Percentiles rank a stretch among this genome's conserved stretches.
Conservation (phyloP, 2,329 filamentous ascomycete genomes). For the Trichoderma oligosporum region DNA sequence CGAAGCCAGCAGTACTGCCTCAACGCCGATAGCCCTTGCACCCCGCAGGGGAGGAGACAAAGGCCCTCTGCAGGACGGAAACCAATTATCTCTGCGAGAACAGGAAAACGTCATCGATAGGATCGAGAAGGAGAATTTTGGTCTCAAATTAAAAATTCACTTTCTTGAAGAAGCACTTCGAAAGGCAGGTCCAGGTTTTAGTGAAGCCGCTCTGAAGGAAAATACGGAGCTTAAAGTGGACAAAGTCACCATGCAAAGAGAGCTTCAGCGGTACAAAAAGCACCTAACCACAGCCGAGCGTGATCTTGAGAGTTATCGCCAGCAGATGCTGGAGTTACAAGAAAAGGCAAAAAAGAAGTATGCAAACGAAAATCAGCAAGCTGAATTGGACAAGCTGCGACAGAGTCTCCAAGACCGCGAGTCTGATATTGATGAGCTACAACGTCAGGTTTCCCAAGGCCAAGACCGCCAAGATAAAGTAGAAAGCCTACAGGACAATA, state of each 20-base stretch:
- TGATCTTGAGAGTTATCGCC: conserved; percentile 77
- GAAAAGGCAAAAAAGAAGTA: conserved; percentile 76
- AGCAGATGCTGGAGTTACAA: conserved; percentile 77
- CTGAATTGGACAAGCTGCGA: conserved; percentile 56
- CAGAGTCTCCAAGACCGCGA: conserved; percentile 56
- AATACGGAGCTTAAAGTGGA: conserved; percentile 96
- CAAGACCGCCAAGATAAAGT: conserved; percentile 56
- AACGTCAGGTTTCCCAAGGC: conserved; percentile 54
- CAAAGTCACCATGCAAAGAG: conserved; percentile 82
- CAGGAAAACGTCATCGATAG: conserved; percentile 94
- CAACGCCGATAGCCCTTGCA: conserved; percentile 73
- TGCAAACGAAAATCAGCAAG: conserved; percentile 64
- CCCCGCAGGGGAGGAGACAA: conserved; percentile 60
- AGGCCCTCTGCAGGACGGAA: conserved; percentile 75
- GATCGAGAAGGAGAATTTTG: conserved; percentile 98
- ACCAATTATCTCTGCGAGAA: conserved; percentile 85
- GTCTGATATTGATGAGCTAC: conserved; percentile 57
- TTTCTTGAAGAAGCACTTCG: conserved; percentile 88
- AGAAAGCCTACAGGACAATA: conserved; percentile 66
- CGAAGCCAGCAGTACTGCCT: conserved; percentile 74
- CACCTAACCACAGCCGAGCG: conserved; percentile 76
- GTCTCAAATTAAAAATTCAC: conserved; percentile 93
- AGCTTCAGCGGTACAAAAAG: conserved; percentile 83
- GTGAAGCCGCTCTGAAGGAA: conserved; percentile 82
- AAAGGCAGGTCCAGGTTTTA: conserved; percentile 85